phyloP scores from a whole-genome alignment of 495 filamentous ascomycete genomes.

The Evansstolkia leycettana region DNA sequence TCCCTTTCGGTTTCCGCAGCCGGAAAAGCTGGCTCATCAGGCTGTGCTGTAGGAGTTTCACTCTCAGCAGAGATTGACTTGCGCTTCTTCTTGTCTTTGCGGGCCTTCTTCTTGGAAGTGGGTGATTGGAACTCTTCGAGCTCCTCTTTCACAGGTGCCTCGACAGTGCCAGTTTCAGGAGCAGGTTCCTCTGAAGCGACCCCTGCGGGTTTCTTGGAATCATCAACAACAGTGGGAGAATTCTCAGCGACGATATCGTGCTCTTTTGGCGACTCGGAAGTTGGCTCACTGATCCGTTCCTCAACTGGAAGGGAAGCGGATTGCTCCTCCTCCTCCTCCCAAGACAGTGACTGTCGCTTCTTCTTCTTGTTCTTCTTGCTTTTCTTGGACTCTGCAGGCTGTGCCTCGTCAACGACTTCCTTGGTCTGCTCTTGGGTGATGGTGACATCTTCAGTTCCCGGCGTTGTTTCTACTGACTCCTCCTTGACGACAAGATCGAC shows the following conservation, averaged over 20 bases:
- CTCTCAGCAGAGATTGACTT: constrained; percentile 12
- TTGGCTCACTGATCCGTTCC: constrained; percentile 2
- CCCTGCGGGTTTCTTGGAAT: constrained; percentile 1
- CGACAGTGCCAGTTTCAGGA: constrained; percentile 4
- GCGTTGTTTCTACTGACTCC: not conserved
- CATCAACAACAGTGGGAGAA: not conserved
- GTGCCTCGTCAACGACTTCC: constrained; percentile 1
- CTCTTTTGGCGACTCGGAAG: not conserved
- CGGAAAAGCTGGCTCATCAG: constrained; percentile 5
- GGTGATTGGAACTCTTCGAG: constrained; percentile 6
- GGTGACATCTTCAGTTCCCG: constrained; percentile 1
- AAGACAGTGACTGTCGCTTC: constrained; percentile 3
- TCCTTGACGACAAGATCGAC: not conserved
- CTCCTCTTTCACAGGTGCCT: not conserved
- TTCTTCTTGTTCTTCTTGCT: constrained; percentile 10
- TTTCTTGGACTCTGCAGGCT: constrained; percentile 1
- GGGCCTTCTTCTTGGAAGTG: constrained; percentile 32
- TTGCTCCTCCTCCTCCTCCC: not conserved
- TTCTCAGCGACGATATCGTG: not conserved
- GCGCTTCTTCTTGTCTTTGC: constrained; percentile 27
- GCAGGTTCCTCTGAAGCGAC: constrained; percentile 1
- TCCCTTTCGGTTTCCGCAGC: constrained; percentile 2
- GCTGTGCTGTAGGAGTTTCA: constrained; percentile 3
- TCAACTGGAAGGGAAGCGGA: not conserved
- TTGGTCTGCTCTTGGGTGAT: constrained; percentile 1